phyloP scores from a whole-genome alignment of 2,329 filamentous ascomycete genomes.

The Tolypocladium paradoxum region DNA sequence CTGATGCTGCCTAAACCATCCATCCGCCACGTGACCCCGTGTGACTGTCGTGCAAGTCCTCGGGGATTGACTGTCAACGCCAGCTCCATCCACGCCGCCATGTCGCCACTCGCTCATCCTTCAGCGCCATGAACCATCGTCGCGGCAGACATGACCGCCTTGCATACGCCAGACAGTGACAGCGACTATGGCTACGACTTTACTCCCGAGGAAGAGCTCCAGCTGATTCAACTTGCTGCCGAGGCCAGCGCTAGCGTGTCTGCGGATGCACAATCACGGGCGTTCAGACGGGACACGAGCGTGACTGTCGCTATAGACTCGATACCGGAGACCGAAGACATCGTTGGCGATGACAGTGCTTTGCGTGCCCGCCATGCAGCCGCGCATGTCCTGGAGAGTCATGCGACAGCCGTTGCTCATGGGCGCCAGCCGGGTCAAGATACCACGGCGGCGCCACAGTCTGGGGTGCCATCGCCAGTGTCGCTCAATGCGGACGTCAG shows the following conservation, averaged over 20 bases:
- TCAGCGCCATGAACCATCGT: not conserved
- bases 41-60: not conserved
- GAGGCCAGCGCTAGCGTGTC: conserved; percentile 4
- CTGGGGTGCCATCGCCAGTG: not conserved
- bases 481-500: conserved; percentile 18
- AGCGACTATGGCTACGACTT: conserved; percentile 37
- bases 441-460: not conserved
- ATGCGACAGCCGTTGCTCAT: not conserved
- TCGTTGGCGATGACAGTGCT: no score
- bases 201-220: conserved; percentile 33
- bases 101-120: not conserved
- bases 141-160: conserved; percentile 3
- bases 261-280: not conserved
- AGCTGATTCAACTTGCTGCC: conserved; percentile 23
- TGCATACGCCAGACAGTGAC: conserved; percentile 19
- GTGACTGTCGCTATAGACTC: conserved; percentile 10
- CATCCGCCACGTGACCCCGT: conserved; percentile 1
- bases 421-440: not conserved
- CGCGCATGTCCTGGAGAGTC: not conserved
- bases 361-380: not conserved
- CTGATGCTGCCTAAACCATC: not conserved
- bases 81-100: not conserved
- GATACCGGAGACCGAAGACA: conserved; percentile 9
- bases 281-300: not conserved
- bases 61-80: not conserved